phyloP scores from a whole-genome alignment of 306 rosid genomes.

The Comarum palustre region DNA sequence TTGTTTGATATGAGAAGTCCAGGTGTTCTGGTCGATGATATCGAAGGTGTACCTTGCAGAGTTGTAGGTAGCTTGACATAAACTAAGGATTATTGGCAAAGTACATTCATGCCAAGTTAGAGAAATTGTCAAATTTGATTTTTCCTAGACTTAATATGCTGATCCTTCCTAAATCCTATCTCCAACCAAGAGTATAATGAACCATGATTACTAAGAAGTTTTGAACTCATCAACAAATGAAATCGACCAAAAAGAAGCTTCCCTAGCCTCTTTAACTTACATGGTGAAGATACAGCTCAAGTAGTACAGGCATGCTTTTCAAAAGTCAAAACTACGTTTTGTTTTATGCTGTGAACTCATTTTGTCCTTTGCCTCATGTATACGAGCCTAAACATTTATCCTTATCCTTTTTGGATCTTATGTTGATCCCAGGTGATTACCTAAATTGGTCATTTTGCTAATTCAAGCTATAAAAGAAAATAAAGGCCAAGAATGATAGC shows the following conservation, averaged over 20 bases:
- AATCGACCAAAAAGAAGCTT: neutral
- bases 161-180: constrained; percentile 6
- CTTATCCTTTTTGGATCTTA: constrained; percentile 3
- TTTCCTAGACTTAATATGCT: constrained; percentile 2
- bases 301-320: neutral
- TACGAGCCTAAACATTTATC: neutral
- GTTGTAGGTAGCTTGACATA: constrained; percentile 7
- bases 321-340: neutral
- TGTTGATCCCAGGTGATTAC: neutral
- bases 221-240: neutral
- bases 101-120: neutral
- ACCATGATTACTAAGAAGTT: constrained; percentile 2
- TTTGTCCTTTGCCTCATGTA: neutral
- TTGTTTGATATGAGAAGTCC: neutral
- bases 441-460: neutral
- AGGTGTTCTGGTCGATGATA: neutral
- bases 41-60: neutral
- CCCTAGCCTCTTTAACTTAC: neutral
- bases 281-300: neutral
- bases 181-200: neutral
- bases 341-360: neutral
- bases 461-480: neutral
- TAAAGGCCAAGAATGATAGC: neutral
- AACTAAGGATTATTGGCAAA: constrained; percentile 7
- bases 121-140: neutral